Evolutionary conservation across 768 basidiomycete species (phyloP), one percentile per base, ranked within the genome.

Genomic region (Kwoniella sp.): DNA sequence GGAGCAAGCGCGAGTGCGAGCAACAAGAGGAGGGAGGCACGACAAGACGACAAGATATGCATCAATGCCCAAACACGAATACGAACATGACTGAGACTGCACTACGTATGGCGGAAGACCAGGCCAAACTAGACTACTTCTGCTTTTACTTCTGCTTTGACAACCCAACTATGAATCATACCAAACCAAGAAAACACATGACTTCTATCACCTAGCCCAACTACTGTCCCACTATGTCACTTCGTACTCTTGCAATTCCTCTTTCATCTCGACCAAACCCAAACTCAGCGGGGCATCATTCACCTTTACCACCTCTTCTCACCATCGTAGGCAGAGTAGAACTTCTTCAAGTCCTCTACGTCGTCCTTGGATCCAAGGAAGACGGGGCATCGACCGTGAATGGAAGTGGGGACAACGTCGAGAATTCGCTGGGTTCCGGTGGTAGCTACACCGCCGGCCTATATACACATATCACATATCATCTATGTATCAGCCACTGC

Each of bases 351-450:
- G 78, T 99, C 96, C 76, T 85, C 82, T 30, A 99, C 92, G 77
- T 99, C 96, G 59, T 98, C 94, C 74, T 86, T 88, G 80, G 88
- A 90, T 26, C 96, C 96, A 27, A 99, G 83, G 83, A 93, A 99
- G 25, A 98, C 90, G 3, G 95, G 84, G 82, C 89, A 90, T 30
- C 96, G 87, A 77, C 96, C 89, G 77, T 99, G 96, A 66, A 97
- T 96, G 71, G 78, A 81, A 58, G 86, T 91, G 6, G 96, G 88
- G 49, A 88, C 82, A 66, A 99, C 88, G 74, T 99, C 96, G 50
- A 99, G 84, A 74, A 99, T 93, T 27, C 95, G 87, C 76, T 87
- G 84, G n/a, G 86, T 91, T 30, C 96, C 96, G 1, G 96, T 98
- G 17, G 95, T 97, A 1, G 96, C 96, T 68, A 97, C 82, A 26